Base-by-base conservation (phyloP, 1,284 basidiomycete species). In the Cutaneotrichosporon spelunceum region DNA sequence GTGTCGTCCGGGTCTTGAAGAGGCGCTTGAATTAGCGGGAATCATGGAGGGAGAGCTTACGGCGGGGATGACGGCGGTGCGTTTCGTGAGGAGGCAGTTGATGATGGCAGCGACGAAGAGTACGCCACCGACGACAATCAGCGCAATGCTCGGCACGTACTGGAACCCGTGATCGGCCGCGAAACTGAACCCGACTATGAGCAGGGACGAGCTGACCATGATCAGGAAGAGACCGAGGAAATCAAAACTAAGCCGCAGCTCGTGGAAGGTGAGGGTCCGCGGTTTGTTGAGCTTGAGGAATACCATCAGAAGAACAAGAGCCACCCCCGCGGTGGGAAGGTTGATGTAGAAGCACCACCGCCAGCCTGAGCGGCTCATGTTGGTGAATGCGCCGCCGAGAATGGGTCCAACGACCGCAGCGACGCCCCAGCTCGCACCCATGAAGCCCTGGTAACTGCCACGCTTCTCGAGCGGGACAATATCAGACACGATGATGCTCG, bases 281-380 rank as follows among this genome's bases (percentile, higher is more conserved):
- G 60, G 58, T 36, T 79, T 76, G 65, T 93, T 91, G 39, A 96
- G 82, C 68, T 93, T 88, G 50, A 96, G 84, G 79, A 88, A 90
- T 74, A 89, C 85, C 72, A 90, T 88, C 9, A 95, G 80, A 34
- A 91, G 74, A 4, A 77, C 78, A 26, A 86, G 84, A 3, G 91
- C 90, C 44, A 90, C 70, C 10, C 67, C 77, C 34, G 72, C 73
- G 0, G 72, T 74, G 0, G 78, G 78, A 1, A 81, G 69, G 66
- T 81, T 81, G 44, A 64, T 60, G 60, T 57, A 66, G 54, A 66
- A 64, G 61, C 56, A 66, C 59, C 63, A 66, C 16, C 60, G 71
- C 75, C 73, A 74, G 16, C 52, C 52, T 24, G 34, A 16, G 6
- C 23, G 66, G 61, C 6, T 66, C 71, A 29, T 68, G 66, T 16